Evolutionary conservation across 2,329 filamentous ascomycete genomes (phyloP).

Genomic region (Trichoderma citrinoviride): DNA sequence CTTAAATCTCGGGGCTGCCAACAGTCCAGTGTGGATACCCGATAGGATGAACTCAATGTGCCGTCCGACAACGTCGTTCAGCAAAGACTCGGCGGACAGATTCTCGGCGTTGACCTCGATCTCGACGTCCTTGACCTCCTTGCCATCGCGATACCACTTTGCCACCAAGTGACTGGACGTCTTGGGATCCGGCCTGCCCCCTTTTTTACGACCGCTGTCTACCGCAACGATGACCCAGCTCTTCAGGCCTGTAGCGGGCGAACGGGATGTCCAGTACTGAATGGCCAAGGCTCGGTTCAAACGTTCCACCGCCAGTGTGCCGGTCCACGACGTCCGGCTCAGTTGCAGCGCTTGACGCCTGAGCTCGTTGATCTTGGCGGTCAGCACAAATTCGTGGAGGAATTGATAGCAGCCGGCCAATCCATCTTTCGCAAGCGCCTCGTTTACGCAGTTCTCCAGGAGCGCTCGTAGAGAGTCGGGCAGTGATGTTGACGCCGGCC

Average conservation of each 20-base stretch:
- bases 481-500: conserved; percentile 61
- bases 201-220: conserved; percentile 58
- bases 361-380: conserved; percentile 83
- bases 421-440: conserved; percentile 65
- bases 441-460: conserved; percentile 71
- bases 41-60: conserved; percentile 72
- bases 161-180: conserved; percentile 56
- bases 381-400: conserved; percentile 82
- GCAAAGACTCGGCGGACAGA: conserved; percentile 70
- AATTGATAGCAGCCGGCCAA: conserved; percentile 79
- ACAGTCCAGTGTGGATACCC: conserved; percentile 62
- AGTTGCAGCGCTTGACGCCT: conserved; percentile 73
- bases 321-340: conserved; percentile 69
- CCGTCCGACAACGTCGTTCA: conserved; percentile 70
- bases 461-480: conserved; percentile 61
- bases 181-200: conserved; percentile 40
- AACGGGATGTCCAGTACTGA: conserved; percentile 80
- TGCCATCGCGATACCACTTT: conserved; percentile 83
- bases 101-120: conserved; percentile 63
- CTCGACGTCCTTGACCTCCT: conserved; percentile 67
- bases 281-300: conserved; percentile 79
- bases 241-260: conserved; percentile 57
- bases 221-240: conserved; percentile 91
- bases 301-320: conserved; percentile 72
- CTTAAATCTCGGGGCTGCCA: conserved; percentile 58